Evolutionary conservation across 2,329 filamentous ascomycete species (phyloP).

Genomic region (Fusarium tuaranense): DNA sequence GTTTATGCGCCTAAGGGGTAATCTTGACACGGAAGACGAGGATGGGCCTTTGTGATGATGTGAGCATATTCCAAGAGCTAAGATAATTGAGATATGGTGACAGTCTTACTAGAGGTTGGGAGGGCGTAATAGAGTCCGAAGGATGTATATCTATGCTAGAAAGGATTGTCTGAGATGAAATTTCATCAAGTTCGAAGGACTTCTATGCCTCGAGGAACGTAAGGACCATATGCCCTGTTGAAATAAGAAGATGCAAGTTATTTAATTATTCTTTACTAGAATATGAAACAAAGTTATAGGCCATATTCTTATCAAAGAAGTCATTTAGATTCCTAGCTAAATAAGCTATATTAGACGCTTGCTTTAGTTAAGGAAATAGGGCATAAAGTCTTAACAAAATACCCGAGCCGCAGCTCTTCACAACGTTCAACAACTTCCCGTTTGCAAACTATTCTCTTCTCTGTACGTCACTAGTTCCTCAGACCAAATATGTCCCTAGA

Average conservation of each 20-base stretch:
- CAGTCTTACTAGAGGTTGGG: background rate
- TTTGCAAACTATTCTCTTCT: background rate
- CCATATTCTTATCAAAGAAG: background rate
- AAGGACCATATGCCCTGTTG: too few species aligned
- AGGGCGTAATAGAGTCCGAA: background rate
- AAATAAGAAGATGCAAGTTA: too few species aligned
- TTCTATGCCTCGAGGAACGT: too few species aligned
- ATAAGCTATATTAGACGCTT: background rate
- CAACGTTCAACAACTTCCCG: background rate
- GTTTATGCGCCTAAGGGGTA: too few species aligned
- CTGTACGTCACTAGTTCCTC: background rate
- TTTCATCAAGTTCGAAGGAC: background rate
- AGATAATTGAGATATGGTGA: background rate
- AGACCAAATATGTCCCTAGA: background rate
- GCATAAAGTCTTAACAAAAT: background rate
- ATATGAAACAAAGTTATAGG: background rate
- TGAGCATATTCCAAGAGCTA: too few species aligned
- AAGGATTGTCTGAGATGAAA: background rate
- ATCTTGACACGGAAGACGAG: too few species aligned
- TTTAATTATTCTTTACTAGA: background rate
- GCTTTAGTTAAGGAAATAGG: background rate
- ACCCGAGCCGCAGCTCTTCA: background rate
- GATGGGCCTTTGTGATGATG: too few species aligned
- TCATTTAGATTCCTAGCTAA: background rate
- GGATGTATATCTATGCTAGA: background rate